Evolutionary conservation across 176 grass and related monocot species (phyloP), one percentile per base, ranked within the genome.

Genomic region (Alopecurus myosuroides): DNA sequence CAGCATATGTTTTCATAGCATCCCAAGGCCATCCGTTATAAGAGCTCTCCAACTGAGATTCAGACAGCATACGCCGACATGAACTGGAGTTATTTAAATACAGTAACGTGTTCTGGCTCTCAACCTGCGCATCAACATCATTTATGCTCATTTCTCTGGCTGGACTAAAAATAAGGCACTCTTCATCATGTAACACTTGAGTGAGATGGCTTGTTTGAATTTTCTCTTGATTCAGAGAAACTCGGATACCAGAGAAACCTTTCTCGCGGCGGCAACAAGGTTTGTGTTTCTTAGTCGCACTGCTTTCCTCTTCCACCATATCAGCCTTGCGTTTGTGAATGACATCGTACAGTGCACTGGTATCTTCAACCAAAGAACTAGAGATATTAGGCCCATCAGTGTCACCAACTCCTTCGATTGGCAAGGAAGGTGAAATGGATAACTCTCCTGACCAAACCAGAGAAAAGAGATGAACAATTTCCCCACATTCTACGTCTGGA

Each of bases 321-420:
- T 48, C 45, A 87, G 29, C 76, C 82, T 88, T 90, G 57, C 85
- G 87, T 57, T 98, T 98, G 52, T 81, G 42, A 46, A 41, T 74
- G 53, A 63, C 25, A 78, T 79, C 67, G 45, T 48, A 48, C 65
- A 89, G 60, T 31, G 45, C 67, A 68, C 28, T 7, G 9, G 72
- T 80, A 61, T 76, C 50, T 65, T 91, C 60, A 17, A 80, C 23
- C 17, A 73, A 65, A 58, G 58, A 19, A 86, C 80, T 86, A 49
- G 62, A 82, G 79, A 42, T 65, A 50, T 86, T 82, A 51, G 75
- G 85, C 73, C 95, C 91, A 84, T 95, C 93, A 88, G 80, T 71
- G 86, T 98, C 95, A 31, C 95, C 95, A 85, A 98, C 87, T 79
- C 95, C 95, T 90, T 93, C 87, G 36, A 70, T 79, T 49, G 93